Evolutionary conservation across 1,139 yeast species (phyloP), one percentile per base, ranked within the genome.

Genomic region (Blastobotrys apis): DNA sequence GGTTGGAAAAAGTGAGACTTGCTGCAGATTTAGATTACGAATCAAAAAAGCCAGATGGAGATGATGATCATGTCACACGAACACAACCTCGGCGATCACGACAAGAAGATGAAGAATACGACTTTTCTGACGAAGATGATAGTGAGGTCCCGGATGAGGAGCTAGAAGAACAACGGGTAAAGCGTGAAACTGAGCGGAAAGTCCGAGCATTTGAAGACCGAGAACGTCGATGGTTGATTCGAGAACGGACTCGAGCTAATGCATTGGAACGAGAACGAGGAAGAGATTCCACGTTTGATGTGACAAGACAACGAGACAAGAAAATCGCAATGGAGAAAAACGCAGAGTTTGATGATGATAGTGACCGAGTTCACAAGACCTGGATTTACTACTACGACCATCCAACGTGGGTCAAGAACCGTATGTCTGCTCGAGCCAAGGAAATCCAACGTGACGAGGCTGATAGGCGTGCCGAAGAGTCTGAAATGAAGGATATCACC

Each of bases 371-470:
- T 16, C 46, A 45, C 23, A 45, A 53, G 10, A 42, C 45, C 16
- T 52, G 56, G 44, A 58, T 58, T 32, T 65, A 64, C 46, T 64
- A 60, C 46, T 52, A 53, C 32, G 65, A 64, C 44, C 64, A 57
- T 27, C 53, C 63, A 2, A 51, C 56, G 2, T 65, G 69, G 69
- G 52, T 56, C n/a, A 57, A 64, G 33, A 48, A 52, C 15, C 56
- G 69, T 31, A 51, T 51, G 39, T 47, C 45, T 10, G 50, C 49
- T 33, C 47, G 66, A 17, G 47, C 47, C 19, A 50, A 62, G 16
- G 69, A 65, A 40, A 45, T 49, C 9, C 62, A 57, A 16, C 49
- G 47, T 9, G 69, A 65, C 41, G 50, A 47, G 12, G 53, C 48
- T 15, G 67, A 65, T 39, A 53, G 51, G 15, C 48, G 41, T 12